phyloP scores from a whole-genome alignment of 441 rosid genomes.

The Pelargonium myrrhifolium region DNA sequence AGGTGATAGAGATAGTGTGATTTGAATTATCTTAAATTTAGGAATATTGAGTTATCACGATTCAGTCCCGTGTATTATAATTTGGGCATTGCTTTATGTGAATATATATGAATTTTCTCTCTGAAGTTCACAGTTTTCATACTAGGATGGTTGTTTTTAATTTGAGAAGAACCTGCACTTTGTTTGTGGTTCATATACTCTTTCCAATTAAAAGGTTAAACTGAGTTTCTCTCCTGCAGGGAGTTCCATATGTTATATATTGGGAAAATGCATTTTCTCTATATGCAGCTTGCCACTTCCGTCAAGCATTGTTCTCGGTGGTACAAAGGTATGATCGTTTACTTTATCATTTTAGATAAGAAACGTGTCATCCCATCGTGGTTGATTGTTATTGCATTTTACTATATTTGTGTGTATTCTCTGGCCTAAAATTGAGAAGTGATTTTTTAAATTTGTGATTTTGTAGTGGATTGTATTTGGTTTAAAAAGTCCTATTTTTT shows the following conservation, averaged over 20 bases:
- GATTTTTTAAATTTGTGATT: background rate
- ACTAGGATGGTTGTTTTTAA: background rate
- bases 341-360: background rate
- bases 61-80: too few relatives aligned
- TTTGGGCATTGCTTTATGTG: too few relatives aligned
- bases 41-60: too few relatives aligned
- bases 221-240: conserved; percentile 48
- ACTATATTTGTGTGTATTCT: background rate
- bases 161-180: conserved; percentile 1
- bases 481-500: too few relatives aligned
- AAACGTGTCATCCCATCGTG: background rate
- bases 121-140: background rate
- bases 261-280: conserved; percentile 57
- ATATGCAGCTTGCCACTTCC: conserved; percentile 76
- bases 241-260: conserved; percentile 76
- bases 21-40: too few relatives aligned
- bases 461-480: background rate
- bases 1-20: too few relatives aligned
- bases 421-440: background rate
- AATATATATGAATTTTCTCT: too few relatives aligned
- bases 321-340: conserved; percentile 56
- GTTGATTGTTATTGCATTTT: background rate
- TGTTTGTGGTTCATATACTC: conserved; percentile 5
- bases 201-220: conserved; percentile 12
- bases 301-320: conserved; percentile 71